Percentiles rank a stretch among this genome's conserved stretches.
These are phyloP conservation scores for Rhizopogon roseolus DNA, from an alignment of 768 basidiomycete genomes.

Conservation along the genomic window DNA sequence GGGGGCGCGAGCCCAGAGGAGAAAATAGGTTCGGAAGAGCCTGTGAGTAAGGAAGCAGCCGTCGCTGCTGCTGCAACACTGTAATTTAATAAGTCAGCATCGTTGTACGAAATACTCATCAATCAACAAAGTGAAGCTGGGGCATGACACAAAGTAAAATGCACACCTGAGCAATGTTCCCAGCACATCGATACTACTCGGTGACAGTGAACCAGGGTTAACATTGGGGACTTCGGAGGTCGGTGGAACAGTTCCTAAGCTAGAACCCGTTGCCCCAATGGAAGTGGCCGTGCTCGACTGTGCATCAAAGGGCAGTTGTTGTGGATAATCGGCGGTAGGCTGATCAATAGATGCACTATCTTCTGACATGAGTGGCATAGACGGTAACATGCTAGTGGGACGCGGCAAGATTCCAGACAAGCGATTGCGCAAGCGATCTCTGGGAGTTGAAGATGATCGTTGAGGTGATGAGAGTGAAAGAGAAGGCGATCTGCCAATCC, in stretches of 20 bases:
- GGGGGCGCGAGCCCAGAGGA: conserved; percentile 48
- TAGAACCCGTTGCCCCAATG: not conserved
- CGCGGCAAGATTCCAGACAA: conserved; percentile 38
- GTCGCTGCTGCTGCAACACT: conserved; percentile 93
- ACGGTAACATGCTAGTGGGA: conserved; percentile 25
- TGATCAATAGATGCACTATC: not conserved
- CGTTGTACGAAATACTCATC: not conserved
- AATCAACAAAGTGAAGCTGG: not conserved
- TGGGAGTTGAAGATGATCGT: conserved; percentile 21
- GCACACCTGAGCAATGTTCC: conserved; percentile 77
- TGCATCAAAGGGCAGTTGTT: conserved; percentile 2
- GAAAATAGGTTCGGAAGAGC: conserved; percentile 61
- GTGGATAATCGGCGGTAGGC: not conserved
- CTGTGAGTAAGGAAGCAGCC: conserved; percentile 77
- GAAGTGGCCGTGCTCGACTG: not conserved
- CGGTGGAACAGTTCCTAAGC: conserved; percentile 3
- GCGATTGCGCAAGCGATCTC: conserved; percentile 26
- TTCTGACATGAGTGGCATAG: conserved; percentile 7
- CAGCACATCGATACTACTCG: conserved; percentile 76
- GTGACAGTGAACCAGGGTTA: conserved; percentile 42
- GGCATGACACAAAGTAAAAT: not conserved
- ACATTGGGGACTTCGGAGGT: conserved; percentile 8
- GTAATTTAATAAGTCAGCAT: conserved; percentile 2
- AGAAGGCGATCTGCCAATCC: conserved; percentile 1
- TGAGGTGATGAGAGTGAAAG: conserved; percentile 22